A percentile compares a stretch with the other conserved stretches of the same genome.
phyloP scores from a whole-genome alignment of 768 basidiomycete genomes.

The Mycena polygramma region DNA sequence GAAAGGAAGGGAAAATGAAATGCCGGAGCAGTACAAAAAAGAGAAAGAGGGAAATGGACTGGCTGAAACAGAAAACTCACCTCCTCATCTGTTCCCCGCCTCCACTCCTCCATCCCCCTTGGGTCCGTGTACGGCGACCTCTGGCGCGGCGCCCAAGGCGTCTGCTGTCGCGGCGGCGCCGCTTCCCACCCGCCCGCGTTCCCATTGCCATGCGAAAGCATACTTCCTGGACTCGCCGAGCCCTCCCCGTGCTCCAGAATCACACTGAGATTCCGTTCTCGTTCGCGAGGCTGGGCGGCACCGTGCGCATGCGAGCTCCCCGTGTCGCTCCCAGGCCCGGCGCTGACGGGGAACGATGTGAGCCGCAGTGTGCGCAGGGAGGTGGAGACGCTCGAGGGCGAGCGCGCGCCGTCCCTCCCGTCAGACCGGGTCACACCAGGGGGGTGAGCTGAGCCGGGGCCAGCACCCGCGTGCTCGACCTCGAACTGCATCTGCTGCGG shows the following conservation, averaged over 20 bases:
- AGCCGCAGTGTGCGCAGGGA: conserved; percentile 25
- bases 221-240: conserved; percentile 9
- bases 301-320: not conserved
- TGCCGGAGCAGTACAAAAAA: too few species aligned
- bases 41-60: too few species aligned
- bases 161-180: conserved; percentile 12
- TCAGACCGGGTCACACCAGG: not conserved
- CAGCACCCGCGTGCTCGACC: conserved; percentile 23
- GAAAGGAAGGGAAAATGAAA: too few species aligned
- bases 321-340: not conserved
- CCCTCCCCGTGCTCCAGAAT: conserved; percentile 20
- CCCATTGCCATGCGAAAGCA: not conserved
- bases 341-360: conserved; percentile 27
- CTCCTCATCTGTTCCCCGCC: conserved; percentile 27
- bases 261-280: conserved; percentile 19
- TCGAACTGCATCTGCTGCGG: conserved; percentile 23
- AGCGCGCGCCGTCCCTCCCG: conserved; percentile 5
- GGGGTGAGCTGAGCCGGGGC: not conserved
- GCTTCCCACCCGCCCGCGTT: conserved; percentile 5
- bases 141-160: conserved; percentile 16
- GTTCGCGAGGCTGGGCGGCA: not conserved
- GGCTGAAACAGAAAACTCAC: too few species aligned
- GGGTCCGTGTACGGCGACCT: conserved; percentile 30
- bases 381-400: conserved; percentile 13
- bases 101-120: conserved; percentile 35